These are phyloP conservation scores for Pseudocohnilembus persalinus DNA, from an alignment of 169 alveolate genomes.

Conservation along the genomic window DNA sequence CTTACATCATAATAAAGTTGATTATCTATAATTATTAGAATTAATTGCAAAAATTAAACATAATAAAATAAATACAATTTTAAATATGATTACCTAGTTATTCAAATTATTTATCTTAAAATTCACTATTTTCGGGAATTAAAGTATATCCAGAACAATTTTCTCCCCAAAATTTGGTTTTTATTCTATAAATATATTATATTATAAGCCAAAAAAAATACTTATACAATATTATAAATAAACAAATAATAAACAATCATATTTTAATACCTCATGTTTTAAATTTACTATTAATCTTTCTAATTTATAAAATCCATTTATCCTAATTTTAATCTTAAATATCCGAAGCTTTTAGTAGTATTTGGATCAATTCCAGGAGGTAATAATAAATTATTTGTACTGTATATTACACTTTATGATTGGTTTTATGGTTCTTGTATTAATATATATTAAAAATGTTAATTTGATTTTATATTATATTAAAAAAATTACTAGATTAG, in stretches of 20 bases:
- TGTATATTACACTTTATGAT: too few species aligned
- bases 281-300: too few species aligned
- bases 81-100: neutral
- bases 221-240: too few species aligned
- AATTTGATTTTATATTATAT: too few species aligned
- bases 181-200: neutral
- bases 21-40: too few species aligned
- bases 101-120: neutral
- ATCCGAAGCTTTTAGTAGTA: neutral
- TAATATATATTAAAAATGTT: too few species aligned
- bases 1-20: neutral
- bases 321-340: neutral
- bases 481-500: too few species aligned
- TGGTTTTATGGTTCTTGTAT: too few species aligned
- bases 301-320: neutral
- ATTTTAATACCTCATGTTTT: neutral
- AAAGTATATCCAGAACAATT: neutral
- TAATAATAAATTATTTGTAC: neutral
- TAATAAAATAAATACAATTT: too few species aligned
- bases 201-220: too few species aligned
- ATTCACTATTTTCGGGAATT: neutral
- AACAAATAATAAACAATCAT: neutral
- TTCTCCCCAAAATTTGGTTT: neutral
- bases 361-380: neutral
- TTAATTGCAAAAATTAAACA: too few species aligned